phyloP scores from a whole-genome alignment of 1,139 yeast species.

The Starmera stellimalicola region DNA sequence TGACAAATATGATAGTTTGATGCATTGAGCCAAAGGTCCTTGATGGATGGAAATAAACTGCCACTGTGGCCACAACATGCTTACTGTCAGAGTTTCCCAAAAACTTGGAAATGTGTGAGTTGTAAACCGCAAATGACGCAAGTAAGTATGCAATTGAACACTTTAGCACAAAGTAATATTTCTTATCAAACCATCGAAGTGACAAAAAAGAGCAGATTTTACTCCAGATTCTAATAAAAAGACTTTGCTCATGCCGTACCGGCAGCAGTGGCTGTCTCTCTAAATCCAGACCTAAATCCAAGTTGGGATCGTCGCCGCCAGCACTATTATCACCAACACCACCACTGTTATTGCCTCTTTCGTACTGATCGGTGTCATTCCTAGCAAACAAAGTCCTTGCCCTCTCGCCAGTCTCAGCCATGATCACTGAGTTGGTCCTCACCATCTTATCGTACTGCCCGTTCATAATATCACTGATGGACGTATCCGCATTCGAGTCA shows the following conservation, averaged over 20 bases:
- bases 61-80: conserved; percentile 75
- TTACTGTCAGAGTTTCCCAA: conserved; percentile 67
- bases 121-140: conserved; percentile 72
- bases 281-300: conserved; percentile 7
- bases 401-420: conserved; percentile 27
- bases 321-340: conserved; percentile 2
- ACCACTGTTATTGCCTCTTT: conserved; percentile 2
- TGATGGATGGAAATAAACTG: conserved; percentile 80
- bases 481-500: conserved; percentile 9
- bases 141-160: conserved; percentile 64
- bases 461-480: conserved; percentile 7
- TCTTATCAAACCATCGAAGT: too few species aligned
- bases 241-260: too few species aligned
- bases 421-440: conserved; percentile 23
- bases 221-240: too few species aligned
- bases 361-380: not conserved
- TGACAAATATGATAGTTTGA: conserved; percentile 58
- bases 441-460: conserved; percentile 15
- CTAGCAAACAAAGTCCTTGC: conserved; percentile 4
- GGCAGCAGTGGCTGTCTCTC: not conserved
- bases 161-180: conserved; percentile 32
- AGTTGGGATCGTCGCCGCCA: conserved; percentile 9
- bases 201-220: too few species aligned
- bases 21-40: conserved; percentile 76
- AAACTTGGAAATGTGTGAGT: conserved; percentile 41